Evolutionary conservation across 768 basidiomycete genomes (phyloP), one percentile per base, ranked within the genome.

Genomic region (Peribolospora kevripleyi): DNA sequence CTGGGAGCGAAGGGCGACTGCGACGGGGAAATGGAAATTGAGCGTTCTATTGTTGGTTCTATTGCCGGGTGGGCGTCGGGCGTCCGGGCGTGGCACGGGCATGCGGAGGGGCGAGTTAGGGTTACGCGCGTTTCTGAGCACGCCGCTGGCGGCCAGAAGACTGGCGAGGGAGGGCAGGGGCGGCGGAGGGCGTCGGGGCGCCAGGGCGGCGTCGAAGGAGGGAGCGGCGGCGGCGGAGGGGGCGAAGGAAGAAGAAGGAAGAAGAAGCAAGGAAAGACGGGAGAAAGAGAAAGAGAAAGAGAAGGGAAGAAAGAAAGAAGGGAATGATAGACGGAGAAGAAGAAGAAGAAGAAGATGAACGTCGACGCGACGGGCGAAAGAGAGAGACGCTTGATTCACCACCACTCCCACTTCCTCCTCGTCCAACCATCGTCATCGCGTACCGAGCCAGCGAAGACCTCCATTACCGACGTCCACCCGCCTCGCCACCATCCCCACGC

Each of bases 251-350:
- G 41, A 52, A 3, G 11, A 48, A 14, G 11, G 50, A 42, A 5
- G 54, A n/a, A 11, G 47, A 25, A 25, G 14, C 11, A 40, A 8
- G 54, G 9, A 41, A 37, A 52, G 3, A 7, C 47, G 36, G 11
- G 50, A 42, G 4, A 51, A n/a, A 11, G 47, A 43, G 42, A 52
- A 9, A 6, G 58, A 49, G 4, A 53, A 56, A 10, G 58, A 54
- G 58, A 59, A 58, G 49, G 58, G 58, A 54, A 54, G 56, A 54
- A 58, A 55, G 25, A 41, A 10, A 39, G 8, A 48, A 40, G 43
- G 11, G 45, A 5, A 4, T 7, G 25, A 6, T 36, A 3, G 14
- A 2, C 7, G 38, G 10, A 41, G n/a, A 54, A 54, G 56, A 54
- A 58, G 55, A n/a, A 58, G 55, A n/a, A 8, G 53, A 40, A 37